Conservation (phyloP, 2,329 filamentous ascomycete genomes). For the Coleophoma eucalyptorum region DNA sequence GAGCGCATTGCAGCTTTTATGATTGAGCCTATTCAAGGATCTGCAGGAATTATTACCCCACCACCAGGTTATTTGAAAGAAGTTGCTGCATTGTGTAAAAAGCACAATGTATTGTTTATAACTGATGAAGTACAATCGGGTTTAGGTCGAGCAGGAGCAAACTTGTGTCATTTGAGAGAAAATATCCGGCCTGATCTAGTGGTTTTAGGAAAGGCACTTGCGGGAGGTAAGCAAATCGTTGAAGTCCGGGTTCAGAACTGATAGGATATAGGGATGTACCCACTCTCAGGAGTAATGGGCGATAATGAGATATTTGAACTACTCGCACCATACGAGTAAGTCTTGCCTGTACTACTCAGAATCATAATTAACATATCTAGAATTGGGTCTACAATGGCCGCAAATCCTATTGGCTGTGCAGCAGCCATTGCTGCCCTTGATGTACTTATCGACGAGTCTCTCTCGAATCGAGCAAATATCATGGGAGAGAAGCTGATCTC, state of each 20-base stretch:
- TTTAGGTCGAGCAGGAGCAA: constrained; percentile 19
- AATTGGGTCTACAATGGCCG: constrained; percentile 8
- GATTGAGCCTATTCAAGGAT: constrained; percentile 3
- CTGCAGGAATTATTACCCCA: constrained; percentile 2
- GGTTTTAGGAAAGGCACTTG: constrained; percentile 5
- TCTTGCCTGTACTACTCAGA: background rate
- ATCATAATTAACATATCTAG: background rate
- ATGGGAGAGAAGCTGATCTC: constrained; percentile 1
- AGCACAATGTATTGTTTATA: constrained; percentile 15
- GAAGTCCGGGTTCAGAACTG: constrained; percentile 14
- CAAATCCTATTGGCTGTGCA: constrained; percentile 4
- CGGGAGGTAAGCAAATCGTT: constrained; percentile 10
- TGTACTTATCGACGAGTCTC: constrained; percentile 4
- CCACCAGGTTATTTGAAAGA: background rate
- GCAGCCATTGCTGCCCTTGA: constrained; percentile 4
- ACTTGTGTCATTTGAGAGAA: constrained; percentile 8
- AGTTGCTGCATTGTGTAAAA: constrained; percentile 1
- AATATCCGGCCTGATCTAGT: constrained; percentile 14
- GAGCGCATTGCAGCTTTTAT: constrained; percentile 1
- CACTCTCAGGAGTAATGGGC: constrained; percentile 4
- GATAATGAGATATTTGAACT: constrained; percentile 3
- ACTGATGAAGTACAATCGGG: constrained; percentile 21
- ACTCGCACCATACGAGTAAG: constrained; percentile 2
- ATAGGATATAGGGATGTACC: constrained; percentile 6
- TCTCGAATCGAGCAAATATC: background rate